Evolutionary conservation across 257 asterid genomes (phyloP).

Genomic region (Striga asiatica): DNA sequence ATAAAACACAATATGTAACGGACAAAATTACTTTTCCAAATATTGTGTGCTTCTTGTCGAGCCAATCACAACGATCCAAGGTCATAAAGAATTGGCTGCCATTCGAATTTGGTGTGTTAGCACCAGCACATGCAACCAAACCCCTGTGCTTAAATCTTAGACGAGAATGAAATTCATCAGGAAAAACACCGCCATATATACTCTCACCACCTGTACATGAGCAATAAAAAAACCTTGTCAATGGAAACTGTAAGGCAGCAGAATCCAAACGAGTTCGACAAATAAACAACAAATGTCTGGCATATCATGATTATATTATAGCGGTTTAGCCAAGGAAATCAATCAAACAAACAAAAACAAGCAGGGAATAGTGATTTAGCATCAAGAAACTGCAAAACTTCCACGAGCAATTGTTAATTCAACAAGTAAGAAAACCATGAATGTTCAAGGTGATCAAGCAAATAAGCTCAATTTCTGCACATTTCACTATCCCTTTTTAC

Average conservation of each 20-base stretch:
- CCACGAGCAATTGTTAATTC: neutral
- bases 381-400: neutral
- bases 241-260: constrained; percentile 1
- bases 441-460: neutral
- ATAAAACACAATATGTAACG: constrained; percentile 5
- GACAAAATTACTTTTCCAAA: constrained; percentile 69
- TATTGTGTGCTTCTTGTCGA: constrained; percentile 90
- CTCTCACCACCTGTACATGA: constrained; percentile 77
- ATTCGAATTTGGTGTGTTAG: constrained; percentile 75
- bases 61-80: constrained; percentile 80
- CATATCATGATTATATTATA: neutral
- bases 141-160: constrained; percentile 96
- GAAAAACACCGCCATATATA: constrained; percentile 78
- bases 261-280: neutral
- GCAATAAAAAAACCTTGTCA: constrained; percentile 11
- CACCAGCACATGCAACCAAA: constrained; percentile 91
- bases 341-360: neutral
- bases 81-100: constrained; percentile 91
- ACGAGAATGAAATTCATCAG: constrained; percentile 93
- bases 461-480: neutral
- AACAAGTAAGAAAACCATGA: neutral
- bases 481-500: neutral
- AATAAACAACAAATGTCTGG: too few species aligned
- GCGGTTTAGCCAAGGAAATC: neutral
- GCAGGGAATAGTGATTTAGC: neutral